Conservation (phyloP, 768 basidiomycete species). For the Boletus sp. region DNA sequence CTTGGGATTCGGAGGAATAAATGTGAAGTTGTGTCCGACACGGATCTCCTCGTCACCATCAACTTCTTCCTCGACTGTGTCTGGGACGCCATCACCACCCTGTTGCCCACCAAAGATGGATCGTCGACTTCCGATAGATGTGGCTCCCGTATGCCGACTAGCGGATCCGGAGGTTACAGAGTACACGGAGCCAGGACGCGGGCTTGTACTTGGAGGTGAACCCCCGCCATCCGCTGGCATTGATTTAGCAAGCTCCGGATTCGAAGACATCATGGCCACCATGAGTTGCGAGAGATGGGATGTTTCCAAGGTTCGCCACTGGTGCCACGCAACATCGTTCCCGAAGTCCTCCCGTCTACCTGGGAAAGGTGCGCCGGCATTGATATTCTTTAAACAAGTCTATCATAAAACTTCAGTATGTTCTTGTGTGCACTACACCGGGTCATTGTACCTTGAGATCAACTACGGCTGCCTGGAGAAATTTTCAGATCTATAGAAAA, state of each 20-base stretch:
- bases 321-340: slow-evolving; percentile 74
- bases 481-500: neutral
- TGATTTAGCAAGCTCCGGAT: slow-evolving; percentile 83
- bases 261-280: slow-evolving; percentile 79
- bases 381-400: slow-evolving; percentile 91
- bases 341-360: slow-evolving; percentile 86
- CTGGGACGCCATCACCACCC: slow-evolving; percentile 30
- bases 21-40: slow-evolving; percentile 78
- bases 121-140: slow-evolving; percentile 65
- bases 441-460: slow-evolving; percentile 70
- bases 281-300: slow-evolving; percentile 84
- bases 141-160: slow-evolving; percentile 53
- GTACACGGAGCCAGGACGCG: slow-evolving; percentile 59
- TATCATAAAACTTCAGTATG: slow-evolving; percentile 11
- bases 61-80: slow-evolving; percentile 37
- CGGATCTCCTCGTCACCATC: slow-evolving; percentile 68
- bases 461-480: slow-evolving; percentile 67
- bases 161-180: slow-evolving; percentile 36
- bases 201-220: slow-evolving; percentile 23
- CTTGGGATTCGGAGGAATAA: slow-evolving; percentile 85
- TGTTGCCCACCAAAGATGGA: slow-evolving; percentile 46
- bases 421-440: neutral
- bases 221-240: slow-evolving; percentile 48
- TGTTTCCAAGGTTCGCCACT: slow-evolving; percentile 81
- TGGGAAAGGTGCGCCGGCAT: slow-evolving; percentile 77